Percentiles rank a stretch among this genome's conserved stretches.
These are phyloP conservation scores for Sporothrix luriei DNA, from an alignment of 2,329 filamentous ascomycete species.

Conservation along the genomic window DNA sequence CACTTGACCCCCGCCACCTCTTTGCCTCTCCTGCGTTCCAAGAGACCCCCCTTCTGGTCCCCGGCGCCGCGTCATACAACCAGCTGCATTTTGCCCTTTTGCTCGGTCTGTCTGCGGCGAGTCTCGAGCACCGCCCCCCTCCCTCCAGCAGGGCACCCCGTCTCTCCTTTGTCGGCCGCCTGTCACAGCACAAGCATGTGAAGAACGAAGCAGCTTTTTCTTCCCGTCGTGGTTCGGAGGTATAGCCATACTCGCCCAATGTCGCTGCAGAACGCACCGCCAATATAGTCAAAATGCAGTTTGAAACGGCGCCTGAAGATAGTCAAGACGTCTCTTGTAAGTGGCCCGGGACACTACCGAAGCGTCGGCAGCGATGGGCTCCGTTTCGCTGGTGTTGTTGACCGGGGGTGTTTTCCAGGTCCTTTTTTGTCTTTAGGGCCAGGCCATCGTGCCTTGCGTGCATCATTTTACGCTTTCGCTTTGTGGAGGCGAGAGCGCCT, in stretches of 20 bases:
- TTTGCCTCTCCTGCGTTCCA: not conserved
- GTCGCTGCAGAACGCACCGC: not conserved
- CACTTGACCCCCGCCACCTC: not conserved
- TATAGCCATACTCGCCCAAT: too few relatives aligned
- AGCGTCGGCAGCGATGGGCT: not conserved
- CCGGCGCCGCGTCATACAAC: constrained; percentile 7
- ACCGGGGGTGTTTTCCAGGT: not conserved
- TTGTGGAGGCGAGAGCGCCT: constrained; percentile 1
- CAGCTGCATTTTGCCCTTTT: not conserved
- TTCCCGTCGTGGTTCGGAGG: not conserved
- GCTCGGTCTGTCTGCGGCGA: constrained; percentile 27
- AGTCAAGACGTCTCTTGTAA: not conserved
- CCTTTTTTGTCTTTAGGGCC: not conserved
- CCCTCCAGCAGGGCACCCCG: constrained; percentile 6
- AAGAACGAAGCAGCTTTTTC: not conserved
- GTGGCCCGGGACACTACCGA: constrained; percentile 1
- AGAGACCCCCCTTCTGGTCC: too few relatives aligned
- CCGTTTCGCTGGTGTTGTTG: not conserved
- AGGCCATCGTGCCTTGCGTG: not conserved
- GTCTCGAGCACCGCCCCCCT: not conserved
- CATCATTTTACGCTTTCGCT: not conserved
- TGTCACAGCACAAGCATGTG: not conserved
- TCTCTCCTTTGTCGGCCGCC: not conserved
- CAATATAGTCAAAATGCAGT: not conserved
- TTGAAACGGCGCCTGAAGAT: constrained; percentile 17